phyloP scores from a whole-genome alignment of 1,284 basidiomycete species.

The Pterulicium gracile region DNA sequence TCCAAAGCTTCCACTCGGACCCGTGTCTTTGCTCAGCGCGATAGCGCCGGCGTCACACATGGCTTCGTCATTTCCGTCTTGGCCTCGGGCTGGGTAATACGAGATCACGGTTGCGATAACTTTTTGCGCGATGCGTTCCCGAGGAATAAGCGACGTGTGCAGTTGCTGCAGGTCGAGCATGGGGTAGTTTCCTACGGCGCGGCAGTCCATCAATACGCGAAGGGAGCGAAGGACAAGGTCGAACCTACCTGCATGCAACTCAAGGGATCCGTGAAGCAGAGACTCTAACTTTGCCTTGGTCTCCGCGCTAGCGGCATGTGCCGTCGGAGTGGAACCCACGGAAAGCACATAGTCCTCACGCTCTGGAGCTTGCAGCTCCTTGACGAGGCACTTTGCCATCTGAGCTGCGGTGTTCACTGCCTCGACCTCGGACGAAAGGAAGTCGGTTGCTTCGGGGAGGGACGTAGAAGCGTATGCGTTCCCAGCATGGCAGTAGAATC shows the following conservation, averaged over 20 bases:
- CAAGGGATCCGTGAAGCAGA: slow-evolving; percentile 48
- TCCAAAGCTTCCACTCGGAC: slow-evolving; percentile 63
- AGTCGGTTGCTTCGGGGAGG: slow-evolving; percentile 47
- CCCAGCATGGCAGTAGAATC: slow-evolving; percentile 79
- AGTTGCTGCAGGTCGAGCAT: slow-evolving; percentile 79
- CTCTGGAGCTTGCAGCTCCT: slow-evolving; percentile 17
- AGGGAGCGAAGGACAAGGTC: not conserved
- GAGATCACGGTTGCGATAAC: slow-evolving; percentile 70
- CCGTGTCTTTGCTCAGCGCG: slow-evolving; percentile 79
- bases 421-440: slow-evolving; percentile 63
- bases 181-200: slow-evolving; percentile 75
- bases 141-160: slow-evolving; percentile 56
- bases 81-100: slow-evolving; percentile 61
- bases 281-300: slow-evolving; percentile 33
- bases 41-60: slow-evolving; percentile 78
- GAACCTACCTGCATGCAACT: slow-evolving; percentile 64
- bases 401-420: slow-evolving; percentile 59
- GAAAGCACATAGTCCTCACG: slow-evolving; percentile 56
- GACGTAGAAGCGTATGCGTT: slow-evolving; percentile 68
- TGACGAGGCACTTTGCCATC: slow-evolving; percentile 40
- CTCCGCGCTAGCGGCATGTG: slow-evolving; percentile 59
- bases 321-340: slow-evolving; percentile 82
- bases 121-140: slow-evolving; percentile 48
- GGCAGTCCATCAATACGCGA: too few relatives aligned
- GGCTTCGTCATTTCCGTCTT: slow-evolving; percentile 54